A percentile compares a stretch with the other conserved stretches of the same genome.
Conservation (phyloP, 306 rosid species). For the Quercus bicolor region DNA sequence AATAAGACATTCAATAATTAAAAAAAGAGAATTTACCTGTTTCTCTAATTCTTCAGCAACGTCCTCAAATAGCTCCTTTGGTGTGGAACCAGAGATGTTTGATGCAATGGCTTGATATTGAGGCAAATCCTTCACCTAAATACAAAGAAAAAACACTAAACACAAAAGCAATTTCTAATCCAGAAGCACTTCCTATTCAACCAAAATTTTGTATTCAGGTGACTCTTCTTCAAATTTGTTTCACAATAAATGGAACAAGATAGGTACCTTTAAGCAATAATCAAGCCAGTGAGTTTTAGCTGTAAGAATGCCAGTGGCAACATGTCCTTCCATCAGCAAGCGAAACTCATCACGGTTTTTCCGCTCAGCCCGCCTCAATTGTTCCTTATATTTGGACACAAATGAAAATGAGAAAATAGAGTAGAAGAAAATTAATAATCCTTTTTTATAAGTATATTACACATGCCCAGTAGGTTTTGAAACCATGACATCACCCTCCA, state of each 20-base stretch:
- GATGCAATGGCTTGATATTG: conserved; percentile 92
- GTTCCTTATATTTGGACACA: conserved; percentile 49
- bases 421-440: conserved; percentile 14
- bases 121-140: conserved; percentile 80
- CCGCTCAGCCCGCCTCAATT: conserved; percentile 74
- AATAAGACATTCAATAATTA: background rate
- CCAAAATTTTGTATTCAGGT: background rate
- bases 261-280: conserved; percentile 76
- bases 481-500: too few species aligned
- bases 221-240: background rate
- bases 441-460: too few species aligned
- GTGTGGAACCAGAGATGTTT: conserved; percentile 88
- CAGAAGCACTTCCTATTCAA: background rate
- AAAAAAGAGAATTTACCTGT: conserved; percentile 44
- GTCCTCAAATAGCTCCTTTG: conserved; percentile 88
- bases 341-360: conserved; percentile 97
- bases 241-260: conserved; percentile 4
- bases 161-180: conserved; percentile 12
- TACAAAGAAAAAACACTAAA: conserved; percentile 18
- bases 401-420: conserved; percentile 24
- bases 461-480: too few species aligned
- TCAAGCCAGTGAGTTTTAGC: conserved; percentile 90
- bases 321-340: conserved; percentile 79
- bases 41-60: conserved; percentile 77
- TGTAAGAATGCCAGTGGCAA: conserved; percentile 59